Percentiles rank a stretch among this genome's conserved stretches.
Evolutionary conservation across 2,329 filamentous ascomycete genomes (phyloP).

Genomic region (Byssochlamys sp.): DNA sequence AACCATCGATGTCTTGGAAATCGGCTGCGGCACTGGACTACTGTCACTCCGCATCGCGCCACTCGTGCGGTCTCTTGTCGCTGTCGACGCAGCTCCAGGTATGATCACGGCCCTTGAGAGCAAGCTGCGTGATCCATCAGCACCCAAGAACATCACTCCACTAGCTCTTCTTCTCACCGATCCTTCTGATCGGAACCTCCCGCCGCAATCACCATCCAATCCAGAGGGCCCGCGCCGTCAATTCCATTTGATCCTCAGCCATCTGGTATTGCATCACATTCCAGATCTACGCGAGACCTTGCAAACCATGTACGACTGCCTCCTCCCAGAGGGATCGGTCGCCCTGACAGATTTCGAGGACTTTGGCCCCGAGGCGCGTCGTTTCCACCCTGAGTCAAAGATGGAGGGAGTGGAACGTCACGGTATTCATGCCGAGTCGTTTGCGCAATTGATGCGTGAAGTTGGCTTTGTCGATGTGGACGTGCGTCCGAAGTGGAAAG

Average conservation of each 20-base stretch:
- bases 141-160: not conserved
- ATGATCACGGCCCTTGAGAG: not conserved
- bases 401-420: conserved; percentile 46
- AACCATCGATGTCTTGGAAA: conserved; percentile 42
- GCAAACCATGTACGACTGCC: conserved; percentile 37
- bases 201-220: conserved; percentile 19
- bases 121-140: not conserved
- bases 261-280: conserved; percentile 50
- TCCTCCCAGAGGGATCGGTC: conserved; percentile 41
- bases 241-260: conserved; percentile 45
- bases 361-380: conserved; percentile 42
- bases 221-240: conserved; percentile 22
- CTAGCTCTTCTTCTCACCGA: conserved; percentile 36
- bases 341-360: conserved; percentile 52
- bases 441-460: conserved; percentile 35
- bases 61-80: conserved; percentile 39
- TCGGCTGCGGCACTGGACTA: conserved; percentile 50
- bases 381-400: conserved; percentile 45
- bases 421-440: conserved; percentile 38
- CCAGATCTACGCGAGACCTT: conserved; percentile 37
- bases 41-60: conserved; percentile 44
- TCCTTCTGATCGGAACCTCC: conserved; percentile 39
- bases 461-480: conserved; percentile 42
- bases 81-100: conserved; percentile 37
- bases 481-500: not conserved